Percentiles rank a stretch among this genome's conserved stretches.
These are phyloP conservation scores for Davidsoniella eucalypti DNA, from an alignment of 2,329 filamentous ascomycete species.

Conservation along the genomic window DNA sequence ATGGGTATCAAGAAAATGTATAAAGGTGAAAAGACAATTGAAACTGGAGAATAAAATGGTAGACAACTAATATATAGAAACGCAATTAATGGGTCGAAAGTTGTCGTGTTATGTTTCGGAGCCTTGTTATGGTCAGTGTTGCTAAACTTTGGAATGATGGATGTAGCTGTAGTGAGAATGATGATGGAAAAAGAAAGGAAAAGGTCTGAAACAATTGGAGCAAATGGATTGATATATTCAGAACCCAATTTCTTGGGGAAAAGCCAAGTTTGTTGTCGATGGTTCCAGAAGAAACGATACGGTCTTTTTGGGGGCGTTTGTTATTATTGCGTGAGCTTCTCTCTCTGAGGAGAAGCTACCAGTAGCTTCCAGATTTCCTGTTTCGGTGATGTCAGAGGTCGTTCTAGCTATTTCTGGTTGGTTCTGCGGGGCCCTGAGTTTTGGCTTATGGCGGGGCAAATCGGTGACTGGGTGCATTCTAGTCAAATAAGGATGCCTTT, in stretches of 20 bases:
- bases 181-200: constrained; percentile 1
- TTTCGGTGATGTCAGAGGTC: constrained; percentile 10
- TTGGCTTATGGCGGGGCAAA: constrained; percentile 6
- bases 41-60: background rate
- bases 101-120: background rate
- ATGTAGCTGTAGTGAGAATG: background rate
- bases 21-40: background rate
- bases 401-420: constrained; percentile 12
- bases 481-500: background rate
- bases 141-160: background rate
- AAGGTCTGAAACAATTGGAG: background rate
- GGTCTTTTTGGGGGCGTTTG: background rate
- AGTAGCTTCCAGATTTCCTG: constrained; percentile 6
- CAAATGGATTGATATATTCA: background rate
- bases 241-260: background rate
- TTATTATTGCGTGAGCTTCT: background rate
- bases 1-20: constrained; percentile 2
- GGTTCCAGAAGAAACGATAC: background rate
- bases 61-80: background rate
- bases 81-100: background rate
- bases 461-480: background rate
- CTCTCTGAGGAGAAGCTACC: constrained; percentile 3
- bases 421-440: constrained; percentile 7
- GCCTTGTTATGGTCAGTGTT: background rate
- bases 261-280: background rate